Evolutionary conservation across 1,284 basidiomycete genomes (phyloP).

Genomic region (Hymenochaete sp.): DNA sequence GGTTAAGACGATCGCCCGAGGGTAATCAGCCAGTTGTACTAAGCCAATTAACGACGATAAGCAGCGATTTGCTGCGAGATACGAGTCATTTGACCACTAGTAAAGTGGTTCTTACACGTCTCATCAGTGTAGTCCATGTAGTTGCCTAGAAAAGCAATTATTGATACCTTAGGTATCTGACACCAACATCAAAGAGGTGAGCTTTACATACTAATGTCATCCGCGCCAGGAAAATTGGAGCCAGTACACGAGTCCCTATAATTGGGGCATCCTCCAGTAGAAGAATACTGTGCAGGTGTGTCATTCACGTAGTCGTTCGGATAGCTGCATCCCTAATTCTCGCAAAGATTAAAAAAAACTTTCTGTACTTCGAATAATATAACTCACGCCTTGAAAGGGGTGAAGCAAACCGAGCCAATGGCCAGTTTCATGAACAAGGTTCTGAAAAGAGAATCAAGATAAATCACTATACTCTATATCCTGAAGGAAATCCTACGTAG

Average conservation of each 20-base stretch:
- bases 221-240: slow-evolving; percentile 32
- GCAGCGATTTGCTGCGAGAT: slow-evolving; percentile 3
- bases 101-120: slow-evolving; percentile 41
- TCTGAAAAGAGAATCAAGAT: slow-evolving; percentile 31
- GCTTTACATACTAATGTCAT: slow-evolving; percentile 36
- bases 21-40: too few relatives aligned
- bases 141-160: too few relatives aligned
- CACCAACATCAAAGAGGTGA: slow-evolving; percentile 22
- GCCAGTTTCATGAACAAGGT: slow-evolving; percentile 34
- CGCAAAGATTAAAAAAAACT: background rate
- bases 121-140: slow-evolving; percentile 39
- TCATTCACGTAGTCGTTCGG: slow-evolving; percentile 38
- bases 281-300: slow-evolving; percentile 37
- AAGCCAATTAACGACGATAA: too few relatives aligned
- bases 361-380: background rate
- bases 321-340: slow-evolving; percentile 29
- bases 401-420: slow-evolving; percentile 35
- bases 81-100: slow-evolving; percentile 23
- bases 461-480: slow-evolving; percentile 9
- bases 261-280: slow-evolving; percentile 39
- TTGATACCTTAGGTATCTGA: too few relatives aligned
- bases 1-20: too few relatives aligned
- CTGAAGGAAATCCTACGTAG: slow-evolving; percentile 23
- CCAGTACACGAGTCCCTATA: slow-evolving; percentile 40
- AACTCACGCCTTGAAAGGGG: slow-evolving; percentile 31